Percentiles rank a stretch among this genome's conserved stretches.
These are phyloP conservation scores for Plectosphaerella plurivora DNA, from an alignment of 2,329 filamentous ascomycete genomes.

Conservation along the genomic window DNA sequence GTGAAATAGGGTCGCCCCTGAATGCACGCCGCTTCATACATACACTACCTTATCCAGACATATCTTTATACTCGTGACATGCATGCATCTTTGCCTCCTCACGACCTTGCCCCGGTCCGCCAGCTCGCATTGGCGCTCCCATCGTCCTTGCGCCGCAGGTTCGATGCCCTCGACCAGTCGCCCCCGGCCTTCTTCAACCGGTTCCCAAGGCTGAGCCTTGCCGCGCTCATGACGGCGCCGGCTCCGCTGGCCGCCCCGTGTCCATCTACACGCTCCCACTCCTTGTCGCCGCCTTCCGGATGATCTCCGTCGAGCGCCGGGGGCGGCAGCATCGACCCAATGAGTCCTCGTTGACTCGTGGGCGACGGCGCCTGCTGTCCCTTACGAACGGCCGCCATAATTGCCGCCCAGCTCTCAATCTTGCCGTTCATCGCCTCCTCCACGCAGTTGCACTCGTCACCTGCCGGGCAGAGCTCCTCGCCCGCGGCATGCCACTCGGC, in stretches of 20 bases:
- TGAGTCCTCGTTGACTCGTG: not conserved
- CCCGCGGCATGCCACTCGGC: conserved; percentile 54
- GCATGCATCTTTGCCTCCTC: not conserved
- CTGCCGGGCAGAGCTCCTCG: conserved; percentile 55
- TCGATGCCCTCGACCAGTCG: conserved; percentile 39
- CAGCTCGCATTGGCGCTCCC: not conserved
- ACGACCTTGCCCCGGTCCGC: not conserved
- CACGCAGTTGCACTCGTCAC: conserved; percentile 60
- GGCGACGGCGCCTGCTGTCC: conserved; percentile 10
- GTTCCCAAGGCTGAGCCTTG: conserved; percentile 44
- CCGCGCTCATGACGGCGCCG: conserved; percentile 25
- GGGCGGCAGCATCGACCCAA: conserved; percentile 18
- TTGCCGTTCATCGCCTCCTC: conserved; percentile 52
- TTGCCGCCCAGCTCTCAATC: conserved; percentile 57
- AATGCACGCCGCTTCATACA: too few species aligned
- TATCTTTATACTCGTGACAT: too few species aligned
- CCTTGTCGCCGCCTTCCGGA: conserved; percentile 22
- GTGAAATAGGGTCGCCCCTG: too few species aligned
- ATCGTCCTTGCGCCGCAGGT: conserved; percentile 26
- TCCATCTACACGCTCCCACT: conserved; percentile 28
- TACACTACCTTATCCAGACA: too few species aligned
- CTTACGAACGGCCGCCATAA: conserved; percentile 39
- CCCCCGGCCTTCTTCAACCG: conserved; percentile 43
- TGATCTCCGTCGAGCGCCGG: conserved; percentile 17
- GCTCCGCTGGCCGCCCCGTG: conserved; percentile 11